A percentile compares a stretch with the other conserved stretches of the same genome.
Evolutionary conservation across 768 basidiomycete species (phyloP).

Genomic region (Favolaschia claudopus): DNA sequence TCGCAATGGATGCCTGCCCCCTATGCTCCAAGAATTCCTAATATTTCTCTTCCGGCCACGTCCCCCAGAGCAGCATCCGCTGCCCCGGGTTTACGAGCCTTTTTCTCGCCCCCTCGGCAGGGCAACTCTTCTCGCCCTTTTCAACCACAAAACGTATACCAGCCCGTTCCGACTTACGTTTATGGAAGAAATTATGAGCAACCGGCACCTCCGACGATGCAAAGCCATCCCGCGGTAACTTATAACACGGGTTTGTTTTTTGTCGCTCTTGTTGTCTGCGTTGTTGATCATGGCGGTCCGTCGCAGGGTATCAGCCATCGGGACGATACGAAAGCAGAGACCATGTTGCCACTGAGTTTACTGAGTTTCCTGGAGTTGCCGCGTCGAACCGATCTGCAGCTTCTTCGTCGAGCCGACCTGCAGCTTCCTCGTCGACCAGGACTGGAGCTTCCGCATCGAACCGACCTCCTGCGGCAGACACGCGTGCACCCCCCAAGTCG

Average conservation of each 20-base stretch:
- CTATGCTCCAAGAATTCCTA: neutral
- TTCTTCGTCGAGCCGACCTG: no score
- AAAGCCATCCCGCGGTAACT: no score
- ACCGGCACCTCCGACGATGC: no score
- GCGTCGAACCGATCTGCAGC: no score
- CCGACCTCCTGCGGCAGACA: neutral
- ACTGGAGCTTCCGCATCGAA: neutral
- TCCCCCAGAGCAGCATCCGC: slow-evolving; percentile 5
- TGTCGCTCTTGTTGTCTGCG: no score
- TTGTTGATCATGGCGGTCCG: neutral
- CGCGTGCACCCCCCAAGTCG: neutral
- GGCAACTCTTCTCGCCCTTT: neutral
- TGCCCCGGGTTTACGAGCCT: neutral
- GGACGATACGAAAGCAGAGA: neutral
- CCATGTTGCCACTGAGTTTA: neutral
- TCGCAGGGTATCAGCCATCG: neutral
- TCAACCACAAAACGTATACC: neutral
- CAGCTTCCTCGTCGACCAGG: no score
- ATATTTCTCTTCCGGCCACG: neutral
- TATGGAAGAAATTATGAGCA: no score
- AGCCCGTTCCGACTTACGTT: no score
- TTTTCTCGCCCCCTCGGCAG: neutral
- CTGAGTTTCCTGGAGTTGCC: no score
- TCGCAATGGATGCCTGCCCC: neutral
- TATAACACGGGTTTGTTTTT: neutral